A percentile compares a stretch with the other conserved stretches of the same genome.
These are phyloP conservation scores for Apiospora hydei DNA, from an alignment of 2,329 filamentous ascomycete species.

Conservation along the genomic window DNA sequence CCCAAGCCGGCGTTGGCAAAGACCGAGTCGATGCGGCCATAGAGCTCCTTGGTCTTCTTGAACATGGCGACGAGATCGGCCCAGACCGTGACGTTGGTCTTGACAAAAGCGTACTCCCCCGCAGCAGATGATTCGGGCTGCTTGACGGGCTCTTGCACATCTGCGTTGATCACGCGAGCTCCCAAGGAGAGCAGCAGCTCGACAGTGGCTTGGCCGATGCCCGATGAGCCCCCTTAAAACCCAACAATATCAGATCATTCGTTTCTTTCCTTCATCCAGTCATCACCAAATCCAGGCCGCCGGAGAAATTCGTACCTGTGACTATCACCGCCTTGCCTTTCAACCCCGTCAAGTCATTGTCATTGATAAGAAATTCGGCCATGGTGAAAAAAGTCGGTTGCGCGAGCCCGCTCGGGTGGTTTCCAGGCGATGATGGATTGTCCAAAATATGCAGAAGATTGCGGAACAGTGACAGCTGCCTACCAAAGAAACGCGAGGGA, in stretches of 20 bases:
- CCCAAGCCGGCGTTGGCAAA: constrained; percentile 71
- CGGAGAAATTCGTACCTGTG: constrained; percentile 49
- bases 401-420: neutral
- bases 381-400: neutral
- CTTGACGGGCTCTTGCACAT: constrained; percentile 53
- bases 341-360: constrained; percentile 50
- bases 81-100: constrained; percentile 59
- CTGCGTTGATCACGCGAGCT: constrained; percentile 62
- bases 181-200: constrained; percentile 58
- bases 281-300: neutral
- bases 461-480: neutral
- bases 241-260: constrained; percentile 25
- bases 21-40: constrained; percentile 79
- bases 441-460: neutral
- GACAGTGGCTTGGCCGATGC: constrained; percentile 65
- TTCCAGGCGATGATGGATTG: neutral
- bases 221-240: constrained; percentile 60
- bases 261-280: constrained; percentile 23
- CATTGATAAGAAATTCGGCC: constrained; percentile 51
- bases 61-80: constrained; percentile 58
- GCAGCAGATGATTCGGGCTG: constrained; percentile 28
- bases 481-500: neutral
- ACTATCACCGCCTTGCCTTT: constrained; percentile 60
- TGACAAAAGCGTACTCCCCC: constrained; percentile 47
- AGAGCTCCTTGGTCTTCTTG: constrained; percentile 59